Percentiles rank a stretch among this genome's conserved stretches.
Conservation (phyloP, 805 yeast genomes). For the Cyberlindnera euphorbiiphila region DNA sequence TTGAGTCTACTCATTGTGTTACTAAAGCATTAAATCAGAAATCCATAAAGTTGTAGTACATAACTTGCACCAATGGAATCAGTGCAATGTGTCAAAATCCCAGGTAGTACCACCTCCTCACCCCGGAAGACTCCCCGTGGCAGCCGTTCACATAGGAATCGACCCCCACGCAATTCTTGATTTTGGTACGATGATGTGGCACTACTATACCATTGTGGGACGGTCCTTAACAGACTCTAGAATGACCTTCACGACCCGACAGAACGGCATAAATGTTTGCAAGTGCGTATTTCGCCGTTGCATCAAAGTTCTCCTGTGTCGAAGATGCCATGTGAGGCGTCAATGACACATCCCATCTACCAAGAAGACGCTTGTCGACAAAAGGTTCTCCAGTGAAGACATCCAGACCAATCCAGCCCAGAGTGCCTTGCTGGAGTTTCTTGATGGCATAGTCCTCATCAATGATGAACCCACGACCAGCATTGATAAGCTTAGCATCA, state of each 20-base stretch:
- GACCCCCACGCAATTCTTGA: no score
- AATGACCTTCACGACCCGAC: slow-evolving; percentile 26
- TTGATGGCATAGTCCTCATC: slow-evolving; percentile 46
- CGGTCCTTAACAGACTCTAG: slow-evolving; percentile 16
- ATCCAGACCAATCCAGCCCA: slow-evolving; percentile 57
- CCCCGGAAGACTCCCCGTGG: no score
- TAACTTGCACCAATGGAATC: no score
- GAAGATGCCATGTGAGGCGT: slow-evolving; percentile 67
- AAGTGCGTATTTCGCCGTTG: slow-evolving; percentile 42
- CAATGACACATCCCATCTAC: slow-evolving; percentile 41
- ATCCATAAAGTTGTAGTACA: no score
- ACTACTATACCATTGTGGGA: no score
- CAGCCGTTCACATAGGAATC: no score
- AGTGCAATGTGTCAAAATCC: no score
- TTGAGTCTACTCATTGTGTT: no score
- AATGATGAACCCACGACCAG: slow-evolving; percentile 56
- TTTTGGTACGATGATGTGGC: no score
- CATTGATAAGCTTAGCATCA: slow-evolving; percentile 49
- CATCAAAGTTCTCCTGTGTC: slow-evolving; percentile 42
- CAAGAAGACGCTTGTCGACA: slow-evolving; percentile 27
- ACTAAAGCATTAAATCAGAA: no score
- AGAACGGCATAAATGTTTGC: slow-evolving; percentile 39
- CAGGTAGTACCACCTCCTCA: no score
- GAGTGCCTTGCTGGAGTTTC: slow-evolving; percentile 35
- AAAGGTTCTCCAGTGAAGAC: slow-evolving; percentile 56